These are phyloP conservation scores for Tricholoma bakamatsutake DNA, from an alignment of 768 basidiomycete species.

Conservation along the genomic window DNA sequence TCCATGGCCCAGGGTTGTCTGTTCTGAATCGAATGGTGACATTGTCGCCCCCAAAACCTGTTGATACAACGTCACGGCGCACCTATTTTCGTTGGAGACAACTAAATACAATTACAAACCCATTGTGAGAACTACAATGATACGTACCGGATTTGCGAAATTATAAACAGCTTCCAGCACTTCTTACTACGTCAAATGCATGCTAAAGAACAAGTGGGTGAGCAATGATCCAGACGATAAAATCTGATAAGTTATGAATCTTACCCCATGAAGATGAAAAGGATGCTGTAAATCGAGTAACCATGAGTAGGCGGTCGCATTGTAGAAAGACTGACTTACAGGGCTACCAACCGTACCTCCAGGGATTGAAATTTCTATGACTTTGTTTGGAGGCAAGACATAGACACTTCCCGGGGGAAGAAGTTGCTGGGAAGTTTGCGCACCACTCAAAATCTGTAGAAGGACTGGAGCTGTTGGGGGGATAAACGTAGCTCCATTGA, in stretches of 20 bases:
- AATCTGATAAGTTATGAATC: neutral
- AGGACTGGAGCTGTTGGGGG: constrained; percentile 32
- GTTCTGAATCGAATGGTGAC: constrained; percentile 50
- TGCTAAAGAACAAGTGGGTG: constrained; percentile 18
- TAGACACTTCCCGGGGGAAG: constrained; percentile 27
- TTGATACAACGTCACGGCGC: constrained; percentile 42
- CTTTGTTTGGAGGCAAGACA: constrained; percentile 27
- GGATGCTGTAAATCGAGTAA: constrained; percentile 26
- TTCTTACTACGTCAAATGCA: constrained; percentile 30
- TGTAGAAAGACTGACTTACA: constrained; percentile 11
- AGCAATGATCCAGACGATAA: neutral
- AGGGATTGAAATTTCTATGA: constrained; percentile 32
- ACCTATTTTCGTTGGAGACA: neutral
- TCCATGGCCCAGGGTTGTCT: constrained; percentile 55
- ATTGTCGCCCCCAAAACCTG: constrained; percentile 23
- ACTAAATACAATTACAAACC: neutral
- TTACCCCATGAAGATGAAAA: constrained; percentile 37
- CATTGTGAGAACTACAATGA: neutral
- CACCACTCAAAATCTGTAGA: constrained; percentile 35
- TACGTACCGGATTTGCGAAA: constrained; percentile 41
- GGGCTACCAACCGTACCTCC: constrained; percentile 18
- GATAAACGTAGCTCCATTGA: constrained; percentile 18
- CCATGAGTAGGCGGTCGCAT: constrained; percentile 1
- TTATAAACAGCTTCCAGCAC: constrained; percentile 27
- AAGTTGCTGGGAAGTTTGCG: constrained; percentile 22